phyloP scores from a whole-genome alignment of 345 rosid genomes.

The Salix suchowensis region DNA sequence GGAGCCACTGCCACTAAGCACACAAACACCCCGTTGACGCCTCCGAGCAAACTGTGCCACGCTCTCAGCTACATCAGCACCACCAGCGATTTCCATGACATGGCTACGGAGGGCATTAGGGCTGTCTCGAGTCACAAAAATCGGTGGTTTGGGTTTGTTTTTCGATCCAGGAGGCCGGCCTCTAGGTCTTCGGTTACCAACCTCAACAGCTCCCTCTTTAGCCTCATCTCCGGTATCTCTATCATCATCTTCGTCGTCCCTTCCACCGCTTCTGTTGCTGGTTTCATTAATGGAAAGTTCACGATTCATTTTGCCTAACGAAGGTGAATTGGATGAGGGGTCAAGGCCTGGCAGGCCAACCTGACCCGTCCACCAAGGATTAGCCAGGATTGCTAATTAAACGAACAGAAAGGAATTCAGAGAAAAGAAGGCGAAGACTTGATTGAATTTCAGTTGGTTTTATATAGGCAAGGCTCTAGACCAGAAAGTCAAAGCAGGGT shows the following conservation, averaged over 20 bases:
- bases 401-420: not conserved
- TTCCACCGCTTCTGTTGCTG: conserved; percentile 18
- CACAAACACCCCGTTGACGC: conserved; percentile 80
- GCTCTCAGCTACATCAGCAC: conserved; percentile 70
- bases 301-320: conserved; percentile 42
- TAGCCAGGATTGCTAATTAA: conserved; percentile 41
- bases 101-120: conserved; percentile 86
- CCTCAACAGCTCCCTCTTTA: conserved; percentile 63
- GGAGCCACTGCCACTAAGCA: conserved; percentile 69
- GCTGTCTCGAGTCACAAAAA: conserved; percentile 73
- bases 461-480: conserved; percentile 9
- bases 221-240: conserved; percentile 55
- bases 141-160: conserved; percentile 75
- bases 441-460: not conserved
- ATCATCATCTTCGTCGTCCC: conserved; percentile 39
- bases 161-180: conserved; percentile 86
- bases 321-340: conserved; percentile 44
- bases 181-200: conserved; percentile 62
- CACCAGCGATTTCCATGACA: conserved; percentile 65
- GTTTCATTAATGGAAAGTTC: conserved; percentile 40
- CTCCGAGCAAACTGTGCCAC: conserved; percentile 67
- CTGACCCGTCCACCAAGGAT: conserved; percentile 75
- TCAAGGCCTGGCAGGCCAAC: conserved; percentile 53
- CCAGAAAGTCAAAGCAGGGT: conserved; percentile 32
- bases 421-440: not conserved